Conservation (phyloP, 106 monocot species). For the Acanthochlamys bracteata region DNA sequence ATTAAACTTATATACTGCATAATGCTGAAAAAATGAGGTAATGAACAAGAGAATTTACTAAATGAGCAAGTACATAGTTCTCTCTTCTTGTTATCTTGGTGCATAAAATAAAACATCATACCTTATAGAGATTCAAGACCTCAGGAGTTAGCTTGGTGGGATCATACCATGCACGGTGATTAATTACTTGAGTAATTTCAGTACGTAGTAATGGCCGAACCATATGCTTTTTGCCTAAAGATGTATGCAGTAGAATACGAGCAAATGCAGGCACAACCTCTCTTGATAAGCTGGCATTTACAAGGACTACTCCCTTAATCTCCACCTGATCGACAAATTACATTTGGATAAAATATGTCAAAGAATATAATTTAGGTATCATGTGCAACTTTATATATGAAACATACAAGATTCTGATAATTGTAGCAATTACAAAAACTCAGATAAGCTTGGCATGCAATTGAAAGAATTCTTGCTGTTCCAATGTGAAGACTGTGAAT, state of each 20-base stretch:
- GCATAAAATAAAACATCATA: constrained; percentile 10
- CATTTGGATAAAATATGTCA: too few species aligned
- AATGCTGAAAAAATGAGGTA: too few species aligned
- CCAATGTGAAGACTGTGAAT: too few species aligned
- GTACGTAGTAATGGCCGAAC: constrained; percentile 83
- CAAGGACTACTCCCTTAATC: constrained; percentile 70
- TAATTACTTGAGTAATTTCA: constrained; percentile 90
- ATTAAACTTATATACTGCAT: too few species aligned
- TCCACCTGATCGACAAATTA: constrained; percentile 37
- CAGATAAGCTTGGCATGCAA: too few species aligned
- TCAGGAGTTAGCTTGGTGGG: constrained; percentile 68
- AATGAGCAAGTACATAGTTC: too few species aligned
- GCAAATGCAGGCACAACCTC: constrained; percentile 93
- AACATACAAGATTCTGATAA: background rate
- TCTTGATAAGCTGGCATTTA: constrained; percentile 80
- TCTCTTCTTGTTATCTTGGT: background rate
- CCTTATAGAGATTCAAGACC: constrained; percentile 76
- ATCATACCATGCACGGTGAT: constrained; percentile 85
- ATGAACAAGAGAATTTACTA: too few species aligned
- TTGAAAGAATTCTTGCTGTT: background rate
- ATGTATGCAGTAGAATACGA: constrained; percentile 80
- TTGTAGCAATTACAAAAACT: background rate
- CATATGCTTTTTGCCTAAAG: constrained; percentile 89
- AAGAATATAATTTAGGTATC: too few species aligned
- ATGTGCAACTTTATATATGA: too few species aligned